A percentile compares a stretch with the other conserved stretches of the same genome.
These are phyloP conservation scores for Globisporangium cystogenes DNA, from an alignment of 352 stramenopile species.

Conservation along the genomic window DNA sequence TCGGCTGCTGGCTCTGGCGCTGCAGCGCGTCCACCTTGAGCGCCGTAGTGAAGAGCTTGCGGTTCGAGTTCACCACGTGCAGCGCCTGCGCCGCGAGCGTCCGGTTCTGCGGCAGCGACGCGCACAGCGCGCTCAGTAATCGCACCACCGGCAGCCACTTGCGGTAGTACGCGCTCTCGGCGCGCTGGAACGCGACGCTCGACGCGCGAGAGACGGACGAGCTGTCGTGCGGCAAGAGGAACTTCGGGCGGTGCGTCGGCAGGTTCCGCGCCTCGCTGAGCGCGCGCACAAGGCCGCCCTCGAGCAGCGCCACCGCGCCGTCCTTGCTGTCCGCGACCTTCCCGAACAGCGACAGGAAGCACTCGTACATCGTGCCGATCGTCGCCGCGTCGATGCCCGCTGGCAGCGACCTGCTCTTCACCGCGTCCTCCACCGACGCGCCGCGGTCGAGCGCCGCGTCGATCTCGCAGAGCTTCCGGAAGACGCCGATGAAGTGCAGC, in stretches of 20 bases:
- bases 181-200: conserved; percentile 47
- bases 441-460: conserved; percentile 52
- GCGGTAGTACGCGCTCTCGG: conserved; percentile 57
- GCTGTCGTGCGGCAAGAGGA: conserved; percentile 37
- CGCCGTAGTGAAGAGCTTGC: conserved; percentile 63
- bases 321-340: conserved; percentile 55
- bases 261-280: conserved; percentile 56
- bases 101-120: conserved; percentile 64
- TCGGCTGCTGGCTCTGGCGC: conserved; percentile 28
- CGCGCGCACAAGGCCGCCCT: conserved; percentile 66
- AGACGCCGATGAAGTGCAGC: conserved; percentile 76
- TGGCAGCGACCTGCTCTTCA: conserved; percentile 38
- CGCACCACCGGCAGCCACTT: conserved; percentile 77
- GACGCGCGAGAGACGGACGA: conserved; percentile 22
- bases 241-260: conserved; percentile 60
- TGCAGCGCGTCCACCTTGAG: conserved; percentile 44
- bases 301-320: conserved; percentile 58
- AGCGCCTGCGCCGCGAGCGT: conserved; percentile 53
- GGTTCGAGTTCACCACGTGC: conserved; percentile 52
- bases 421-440: conserved; percentile 23
- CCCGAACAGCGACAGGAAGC: conserved; percentile 75
- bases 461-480: conserved; percentile 67
- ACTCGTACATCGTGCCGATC: conserved; percentile 79
- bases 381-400: conserved; percentile 53
- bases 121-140: conserved; percentile 49